Conservation (phyloP, 805 yeast genomes). For the Debaryomyces maramus region DNA sequence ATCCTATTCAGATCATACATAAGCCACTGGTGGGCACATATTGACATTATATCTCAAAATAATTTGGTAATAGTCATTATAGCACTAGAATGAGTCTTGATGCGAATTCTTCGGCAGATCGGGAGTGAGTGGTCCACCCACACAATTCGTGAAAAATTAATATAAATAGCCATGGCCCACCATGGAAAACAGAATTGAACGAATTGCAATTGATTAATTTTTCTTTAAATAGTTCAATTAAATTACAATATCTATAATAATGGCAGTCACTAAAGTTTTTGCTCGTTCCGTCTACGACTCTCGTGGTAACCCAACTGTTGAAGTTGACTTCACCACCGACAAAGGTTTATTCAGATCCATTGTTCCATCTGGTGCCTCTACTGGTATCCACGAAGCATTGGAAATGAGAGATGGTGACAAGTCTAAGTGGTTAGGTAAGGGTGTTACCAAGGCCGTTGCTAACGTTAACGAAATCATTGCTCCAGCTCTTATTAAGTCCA, state of each 20-base stretch:
- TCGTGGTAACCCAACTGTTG: constrained; percentile 99
- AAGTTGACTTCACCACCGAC: constrained; percentile 92
- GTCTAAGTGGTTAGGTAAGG: constrained; percentile 98
- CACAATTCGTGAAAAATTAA: constrained; percentile 2
- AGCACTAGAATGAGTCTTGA: too few species aligned
- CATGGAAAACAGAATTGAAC: constrained; percentile 2
- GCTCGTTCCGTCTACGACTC: constrained; percentile 99
- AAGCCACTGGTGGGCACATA: too few species aligned
- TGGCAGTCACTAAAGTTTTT: constrained; percentile 85
- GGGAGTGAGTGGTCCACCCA: constrained; percentile 27
- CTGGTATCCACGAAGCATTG: constrained; percentile 98
- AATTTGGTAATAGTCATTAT: too few species aligned
- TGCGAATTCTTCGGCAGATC: constrained; percentile 17
- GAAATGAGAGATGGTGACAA: constrained; percentile 98
- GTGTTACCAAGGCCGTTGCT: constrained; percentile 95
- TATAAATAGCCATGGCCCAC: constrained; percentile 7
- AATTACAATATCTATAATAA: constrained; percentile 27
- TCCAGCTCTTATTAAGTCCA: constrained; percentile 83
- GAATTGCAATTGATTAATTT: background rate
- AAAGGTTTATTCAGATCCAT: constrained; percentile 94
- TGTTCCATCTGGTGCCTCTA: constrained; percentile 99
- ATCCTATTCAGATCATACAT: too few species aligned
- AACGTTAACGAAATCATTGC: constrained; percentile 95
- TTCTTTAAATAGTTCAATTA: background rate
- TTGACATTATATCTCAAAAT: too few species aligned